These are phyloP conservation scores for Pseudogymnoascus sp. DNA, from an alignment of 2,329 filamentous ascomycete species.

Conservation along the genomic window DNA sequence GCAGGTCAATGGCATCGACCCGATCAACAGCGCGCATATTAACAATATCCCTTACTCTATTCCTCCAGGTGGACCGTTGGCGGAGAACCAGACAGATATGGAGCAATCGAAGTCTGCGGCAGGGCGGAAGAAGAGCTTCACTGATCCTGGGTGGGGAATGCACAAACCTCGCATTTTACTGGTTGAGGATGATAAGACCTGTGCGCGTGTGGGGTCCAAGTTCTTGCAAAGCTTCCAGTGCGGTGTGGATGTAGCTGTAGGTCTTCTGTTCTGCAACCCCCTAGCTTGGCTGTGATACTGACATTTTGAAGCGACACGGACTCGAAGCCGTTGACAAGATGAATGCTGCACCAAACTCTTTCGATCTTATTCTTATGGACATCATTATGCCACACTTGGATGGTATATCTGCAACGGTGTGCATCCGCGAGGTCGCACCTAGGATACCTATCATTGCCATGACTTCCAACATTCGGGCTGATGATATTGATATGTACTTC, in stretches of 20 bases:
- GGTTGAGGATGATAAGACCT: slow-evolving; percentile 72
- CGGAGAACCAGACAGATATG: slow-evolving; percentile 28
- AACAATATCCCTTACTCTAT: slow-evolving; percentile 85
- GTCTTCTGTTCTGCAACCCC: slow-evolving; percentile 20
- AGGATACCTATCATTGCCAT: slow-evolving; percentile 89
- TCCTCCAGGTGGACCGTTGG: slow-evolving; percentile 49
- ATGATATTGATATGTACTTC: slow-evolving; percentile 96
- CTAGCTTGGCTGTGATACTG: slow-evolving; percentile 16
- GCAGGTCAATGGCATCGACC: slow-evolving; percentile 84
- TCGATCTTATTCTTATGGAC: slow-evolving; percentile 73
- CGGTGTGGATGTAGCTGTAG: slow-evolving; percentile 57
- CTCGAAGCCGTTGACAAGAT: slow-evolving; percentile 87
- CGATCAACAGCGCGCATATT: slow-evolving; percentile 89
- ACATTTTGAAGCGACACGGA: slow-evolving; percentile 59
- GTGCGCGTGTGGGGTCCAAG: slow-evolving; percentile 58
- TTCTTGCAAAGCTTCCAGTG: slow-evolving; percentile 58
- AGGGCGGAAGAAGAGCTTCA: slow-evolving; percentile 33
- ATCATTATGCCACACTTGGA: slow-evolving; percentile 97
- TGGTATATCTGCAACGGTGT: slow-evolving; percentile 86
- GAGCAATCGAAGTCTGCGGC: slow-evolving; percentile 34
- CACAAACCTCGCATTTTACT: slow-evolving; percentile 73
- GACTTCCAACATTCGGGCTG: slow-evolving; percentile 95
- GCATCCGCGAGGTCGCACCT: slow-evolving; percentile 79
- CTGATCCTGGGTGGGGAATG: slow-evolving; percentile 45
- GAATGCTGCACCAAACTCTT: slow-evolving; percentile 40